These are phyloP conservation scores for Viola odorata DNA, from an alignment of 345 rosid genomes.

Conservation along the genomic window DNA sequence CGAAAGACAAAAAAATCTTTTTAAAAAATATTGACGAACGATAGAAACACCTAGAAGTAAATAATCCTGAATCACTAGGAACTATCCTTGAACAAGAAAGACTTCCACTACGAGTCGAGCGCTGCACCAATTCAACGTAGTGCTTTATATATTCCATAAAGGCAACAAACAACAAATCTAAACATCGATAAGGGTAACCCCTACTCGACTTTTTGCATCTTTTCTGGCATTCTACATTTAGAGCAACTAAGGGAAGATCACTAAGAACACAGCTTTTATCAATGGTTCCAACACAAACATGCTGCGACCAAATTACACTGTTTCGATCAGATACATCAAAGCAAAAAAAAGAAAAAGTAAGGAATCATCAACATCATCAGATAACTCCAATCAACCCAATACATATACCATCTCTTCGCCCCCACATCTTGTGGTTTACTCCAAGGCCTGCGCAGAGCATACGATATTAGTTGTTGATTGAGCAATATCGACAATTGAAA, in stretches of 20 bases:
- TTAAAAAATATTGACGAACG: too few relatives aligned
- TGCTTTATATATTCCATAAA: not conserved
- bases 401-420: not conserved
- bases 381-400: conserved; percentile 10
- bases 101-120: not conserved
- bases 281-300: conserved; percentile 26
- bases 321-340: conserved; percentile 17
- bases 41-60: not conserved
- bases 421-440: conserved; percentile 16
- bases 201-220: conserved; percentile 19
- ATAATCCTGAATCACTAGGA: too few relatives aligned
- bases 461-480: conserved; percentile 20
- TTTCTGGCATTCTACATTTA: conserved; percentile 8
- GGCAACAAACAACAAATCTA: not conserved
- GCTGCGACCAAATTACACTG: conserved; percentile 27
- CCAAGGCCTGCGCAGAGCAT: conserved; percentile 35
- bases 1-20: too few relatives aligned
- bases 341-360: conserved; percentile 9
- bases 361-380: conserved; percentile 17
- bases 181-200: conserved; percentile 16
- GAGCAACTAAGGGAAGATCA: conserved; percentile 13
- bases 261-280: conserved; percentile 20
- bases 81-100: not conserved
- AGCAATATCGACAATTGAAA: conserved; percentile 15
- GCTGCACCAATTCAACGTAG: too few relatives aligned